phyloP scores from a whole-genome alignment of 2,329 filamentous ascomycete genomes.

The Colletotrichum sp. region DNA sequence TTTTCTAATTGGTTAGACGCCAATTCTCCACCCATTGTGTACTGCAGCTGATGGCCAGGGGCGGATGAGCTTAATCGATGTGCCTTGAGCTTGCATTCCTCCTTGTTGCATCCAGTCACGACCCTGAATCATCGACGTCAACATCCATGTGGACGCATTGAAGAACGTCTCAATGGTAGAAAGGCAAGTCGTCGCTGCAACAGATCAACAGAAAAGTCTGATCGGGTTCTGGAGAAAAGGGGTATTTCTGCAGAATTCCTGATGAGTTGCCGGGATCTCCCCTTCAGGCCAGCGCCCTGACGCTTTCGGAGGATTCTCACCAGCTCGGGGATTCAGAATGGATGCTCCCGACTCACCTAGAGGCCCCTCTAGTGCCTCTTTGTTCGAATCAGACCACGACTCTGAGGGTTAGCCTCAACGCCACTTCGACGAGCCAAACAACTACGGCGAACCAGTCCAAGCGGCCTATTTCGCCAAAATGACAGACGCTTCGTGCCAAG shows the following conservation, averaged over 20 bases:
- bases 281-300: background rate
- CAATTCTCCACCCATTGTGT: background rate
- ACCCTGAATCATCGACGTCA: background rate
- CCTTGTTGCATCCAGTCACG: background rate
- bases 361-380: background rate
- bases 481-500: background rate
- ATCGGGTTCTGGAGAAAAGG: background rate
- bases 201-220: background rate
- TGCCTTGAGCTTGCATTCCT: background rate
- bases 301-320: slow-evolving; percentile 9
- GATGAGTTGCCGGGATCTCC: background rate
- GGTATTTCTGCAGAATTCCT: background rate
- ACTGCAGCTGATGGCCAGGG: slow-evolving; percentile 9
- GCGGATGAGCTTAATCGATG: slow-evolving; percentile 10
- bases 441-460: background rate
- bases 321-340: background rate
- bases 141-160: background rate
- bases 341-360: slow-evolving; percentile 1
- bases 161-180: background rate
- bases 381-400: background rate
- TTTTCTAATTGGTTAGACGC: background rate
- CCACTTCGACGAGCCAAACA: background rate
- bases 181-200: background rate
- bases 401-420: background rate
- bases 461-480: background rate